Conservation (phyloP, 257 asterid genomes). For the Nicotiana otophora region DNA sequence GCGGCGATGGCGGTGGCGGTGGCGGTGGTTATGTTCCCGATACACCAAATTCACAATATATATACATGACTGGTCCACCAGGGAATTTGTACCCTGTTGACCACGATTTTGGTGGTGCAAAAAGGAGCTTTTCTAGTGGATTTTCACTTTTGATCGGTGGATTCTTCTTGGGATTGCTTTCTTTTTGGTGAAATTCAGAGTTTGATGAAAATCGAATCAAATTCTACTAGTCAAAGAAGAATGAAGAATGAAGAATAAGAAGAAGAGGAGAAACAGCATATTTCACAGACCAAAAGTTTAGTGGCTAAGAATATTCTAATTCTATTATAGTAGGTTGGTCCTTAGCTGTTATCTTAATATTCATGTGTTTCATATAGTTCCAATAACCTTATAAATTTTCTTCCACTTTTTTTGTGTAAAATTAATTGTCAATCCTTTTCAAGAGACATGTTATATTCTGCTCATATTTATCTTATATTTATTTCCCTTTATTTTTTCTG, state of each 20-base stretch:
- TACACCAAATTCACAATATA: slow-evolving; percentile 42
- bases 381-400: background rate
- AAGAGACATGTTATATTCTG: background rate
- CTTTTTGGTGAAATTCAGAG: background rate
- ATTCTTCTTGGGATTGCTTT: slow-evolving; percentile 14
- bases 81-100: slow-evolving; percentile 53
- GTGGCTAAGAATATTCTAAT: background rate
- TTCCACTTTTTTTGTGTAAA: background rate
- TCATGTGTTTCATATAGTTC: background rate
- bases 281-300: background rate
- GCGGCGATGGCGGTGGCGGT: background rate
- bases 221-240: background rate
- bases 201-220: background rate
- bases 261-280: background rate
- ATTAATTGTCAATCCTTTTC: background rate
- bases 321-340: background rate
- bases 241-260: background rate
- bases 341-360: background rate
- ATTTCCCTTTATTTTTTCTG: no score
- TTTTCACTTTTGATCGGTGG: slow-evolving; percentile 14
- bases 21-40: slow-evolving; percentile 20
- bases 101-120: background rate
- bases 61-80: slow-evolving; percentile 71
- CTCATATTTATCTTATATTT: background rate
- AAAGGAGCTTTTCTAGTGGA: slow-evolving; percentile 20